phyloP scores from a whole-genome alignment of 1,139 yeast species.

The Geotrichum histeridarum region DNA sequence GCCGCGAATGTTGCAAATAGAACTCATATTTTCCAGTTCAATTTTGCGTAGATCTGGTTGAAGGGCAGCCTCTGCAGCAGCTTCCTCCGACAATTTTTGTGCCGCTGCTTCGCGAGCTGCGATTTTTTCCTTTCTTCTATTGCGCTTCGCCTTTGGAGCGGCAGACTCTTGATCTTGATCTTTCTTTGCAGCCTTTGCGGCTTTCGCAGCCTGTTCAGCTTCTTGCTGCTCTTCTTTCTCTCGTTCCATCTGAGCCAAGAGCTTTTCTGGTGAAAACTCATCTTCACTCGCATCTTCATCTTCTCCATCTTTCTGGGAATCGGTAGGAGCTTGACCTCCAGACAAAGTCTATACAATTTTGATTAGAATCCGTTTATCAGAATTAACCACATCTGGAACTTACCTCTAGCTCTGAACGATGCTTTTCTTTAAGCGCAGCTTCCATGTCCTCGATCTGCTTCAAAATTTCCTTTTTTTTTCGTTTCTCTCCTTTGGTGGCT shows the following conservation, averaged over 20 bases:
- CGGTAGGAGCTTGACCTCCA: not conserved
- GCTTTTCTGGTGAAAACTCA: conserved; percentile 58
- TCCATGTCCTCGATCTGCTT: conserved; percentile 58
- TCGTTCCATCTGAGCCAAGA: conserved; percentile 52
- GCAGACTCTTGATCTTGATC: conserved; percentile 6
- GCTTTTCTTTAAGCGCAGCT: conserved; percentile 49
- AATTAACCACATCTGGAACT: not conserved
- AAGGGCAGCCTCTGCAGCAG: conserved; percentile 60
- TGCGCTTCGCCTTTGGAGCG: conserved; percentile 43
- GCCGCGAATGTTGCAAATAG: conserved; percentile 46
- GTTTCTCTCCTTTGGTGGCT: conserved; percentile 73
- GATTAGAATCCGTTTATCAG: not conserved
- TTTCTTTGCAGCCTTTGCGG: not conserved
- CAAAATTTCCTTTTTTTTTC: conserved; percentile 47
- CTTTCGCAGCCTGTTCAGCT: conserved; percentile 16
- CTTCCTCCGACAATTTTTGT: conserved; percentile 59
- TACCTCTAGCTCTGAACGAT: conserved; percentile 46
- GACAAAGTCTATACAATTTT: not conserved
- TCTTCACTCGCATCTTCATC: conserved; percentile 37
- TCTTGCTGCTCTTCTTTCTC: conserved; percentile 28
- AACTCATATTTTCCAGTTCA: conserved; percentile 61
- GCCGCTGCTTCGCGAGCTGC: conserved; percentile 72
- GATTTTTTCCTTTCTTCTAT: conserved; percentile 77
- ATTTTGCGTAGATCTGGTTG: conserved; percentile 64
- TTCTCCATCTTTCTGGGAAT: conserved; percentile 17